Evolutionary conservation across 225 moss, liverwort and hornwort species (phyloP), one percentile per base, ranked within the genome.

Genomic region (Marchantia paleacea): DNA sequence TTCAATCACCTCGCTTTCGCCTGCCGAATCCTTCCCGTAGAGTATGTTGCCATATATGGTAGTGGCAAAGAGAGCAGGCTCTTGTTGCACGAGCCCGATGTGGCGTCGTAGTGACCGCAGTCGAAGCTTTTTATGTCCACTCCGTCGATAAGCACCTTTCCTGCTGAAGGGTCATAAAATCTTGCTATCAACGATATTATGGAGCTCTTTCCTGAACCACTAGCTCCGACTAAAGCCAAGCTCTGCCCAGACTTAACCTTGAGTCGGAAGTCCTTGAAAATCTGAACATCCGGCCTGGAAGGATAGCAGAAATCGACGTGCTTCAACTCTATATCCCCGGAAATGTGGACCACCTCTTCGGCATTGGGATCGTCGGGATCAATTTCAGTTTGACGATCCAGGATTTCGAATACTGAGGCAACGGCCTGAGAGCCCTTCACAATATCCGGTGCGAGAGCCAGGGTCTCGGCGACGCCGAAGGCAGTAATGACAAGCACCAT

Each of bases 161-260:
- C 90, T 26, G 65, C 82, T 24, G 80, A 49, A 24, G 90, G 90
- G 58, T 90, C 90, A 53, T 90, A 90, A 70, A 88, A 90, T 50
- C 90, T 80, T 11, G 85, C 88, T 53, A 90, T 88, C 52, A 90
- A 73, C 8, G 85, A 81, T 51, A 90, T 84, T 6, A 88, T 85
- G 54, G 90, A 85, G 79, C 88, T 88, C 72, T 90, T 90, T 4
- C 90, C 90, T 28, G 83, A 86, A 14, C 90, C 90, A 75, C 90
- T 90, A 0, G 86, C 84, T 47, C 90, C 90, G 7, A 90, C 90
- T 4, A 90, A 72, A 11, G 90, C 90, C 26, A 88, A 71, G 61
- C 86, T 88, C 72, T 85, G 84, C 26, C 86, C 88, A 10, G 86
- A 79, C 3, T 82, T 65, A 20, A 88, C 86, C 28, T 70, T 83